Evolutionary conservation across 2,329 filamentous ascomycete genomes (phyloP), one percentile per base, ranked within the genome.

Genomic region (Colletotrichum falcatum): DNA sequence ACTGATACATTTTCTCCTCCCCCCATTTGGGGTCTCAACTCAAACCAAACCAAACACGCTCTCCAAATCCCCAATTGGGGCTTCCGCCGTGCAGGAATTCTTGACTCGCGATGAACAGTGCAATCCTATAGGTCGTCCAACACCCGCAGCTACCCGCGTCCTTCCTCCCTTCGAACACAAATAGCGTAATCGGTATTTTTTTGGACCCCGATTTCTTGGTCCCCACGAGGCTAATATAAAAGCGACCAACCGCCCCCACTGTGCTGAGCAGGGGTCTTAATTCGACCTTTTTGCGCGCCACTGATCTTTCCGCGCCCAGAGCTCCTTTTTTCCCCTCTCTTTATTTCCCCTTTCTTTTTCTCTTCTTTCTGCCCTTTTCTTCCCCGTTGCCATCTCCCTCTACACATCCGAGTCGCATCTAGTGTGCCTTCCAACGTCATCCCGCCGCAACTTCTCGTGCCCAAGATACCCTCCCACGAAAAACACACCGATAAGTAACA

Each of bases 191-290:
- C 33, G 8, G 1, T 16, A 1, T 7, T 16, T 7, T 16, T 28
- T 14, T 30, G 28, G 59, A 56, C 60, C 39, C 61, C 37, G 35
- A 53, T n/a, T 44, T 26, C 9, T 51, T 55, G 33, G 14, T 49
- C 55, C 33, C 67, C 49, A 61, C 56, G 63, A 70, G 63, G 49
- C 67, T 66, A 56, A 44, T 51, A 70, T 66, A 56, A 44, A 56
- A 70, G 49, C 51, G 55, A 56, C n/a, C 44, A 46, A 53, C 33
- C 63, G 56, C 49, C 55, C 54, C 67, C 44, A 66, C 55, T 12
- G 63, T 66, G 49, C 67, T 56, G 63, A 51, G 44, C 63, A 66
- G 61, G 67, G 67, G 63, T 70, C 67, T 69, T 70, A 56, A 66
- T 61, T 58, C 67, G 14, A 66, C 67, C 28, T 56, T 37, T 55